Evolutionary conservation across 345 rosid species (phyloP).

Genomic region (Eucalyptus rudis): DNA sequence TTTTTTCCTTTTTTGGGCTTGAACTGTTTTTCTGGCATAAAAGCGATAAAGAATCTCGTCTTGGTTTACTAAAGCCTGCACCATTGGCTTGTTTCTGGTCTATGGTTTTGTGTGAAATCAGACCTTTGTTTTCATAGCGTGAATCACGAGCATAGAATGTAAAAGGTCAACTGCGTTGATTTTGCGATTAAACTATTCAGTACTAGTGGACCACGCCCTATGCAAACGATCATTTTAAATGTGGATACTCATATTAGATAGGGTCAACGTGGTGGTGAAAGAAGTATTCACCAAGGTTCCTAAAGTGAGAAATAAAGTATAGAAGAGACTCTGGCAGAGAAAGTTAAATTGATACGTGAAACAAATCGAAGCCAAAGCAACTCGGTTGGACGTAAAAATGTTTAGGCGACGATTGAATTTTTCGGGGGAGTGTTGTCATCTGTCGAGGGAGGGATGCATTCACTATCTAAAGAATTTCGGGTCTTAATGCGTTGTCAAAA

Average conservation of each 20-base stretch:
- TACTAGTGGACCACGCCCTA: neutral
- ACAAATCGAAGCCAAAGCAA: neutral
- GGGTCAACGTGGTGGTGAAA: neutral
- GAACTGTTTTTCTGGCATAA: neutral
- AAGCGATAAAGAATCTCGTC: neutral
- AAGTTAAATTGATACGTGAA: neutral
- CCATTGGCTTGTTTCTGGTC: neutral
- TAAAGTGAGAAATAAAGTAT: neutral
- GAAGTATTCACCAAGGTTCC: neutral
- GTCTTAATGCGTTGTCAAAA: neutral
- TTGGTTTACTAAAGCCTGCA: neutral
- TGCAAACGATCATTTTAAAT: neutral
- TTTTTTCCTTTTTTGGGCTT: neutral
- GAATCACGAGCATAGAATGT: neutral
- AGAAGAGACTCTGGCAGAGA: neutral
- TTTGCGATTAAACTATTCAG: neutral
- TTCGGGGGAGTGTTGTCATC: too few relatives aligned
- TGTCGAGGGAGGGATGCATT: neutral
- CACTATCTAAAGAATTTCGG: neutral
- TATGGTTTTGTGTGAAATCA: neutral
- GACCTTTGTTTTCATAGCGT: neutral
- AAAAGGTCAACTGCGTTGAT: neutral
- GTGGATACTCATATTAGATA: neutral
- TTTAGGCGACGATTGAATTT: neutral
- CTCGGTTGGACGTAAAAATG: neutral